A percentile compares a stretch with the other conserved stretches of the same genome.
Evolutionary conservation across 78 protist species (phyloP).

Genomic region (Pigoraptor vietnamica): DNA sequence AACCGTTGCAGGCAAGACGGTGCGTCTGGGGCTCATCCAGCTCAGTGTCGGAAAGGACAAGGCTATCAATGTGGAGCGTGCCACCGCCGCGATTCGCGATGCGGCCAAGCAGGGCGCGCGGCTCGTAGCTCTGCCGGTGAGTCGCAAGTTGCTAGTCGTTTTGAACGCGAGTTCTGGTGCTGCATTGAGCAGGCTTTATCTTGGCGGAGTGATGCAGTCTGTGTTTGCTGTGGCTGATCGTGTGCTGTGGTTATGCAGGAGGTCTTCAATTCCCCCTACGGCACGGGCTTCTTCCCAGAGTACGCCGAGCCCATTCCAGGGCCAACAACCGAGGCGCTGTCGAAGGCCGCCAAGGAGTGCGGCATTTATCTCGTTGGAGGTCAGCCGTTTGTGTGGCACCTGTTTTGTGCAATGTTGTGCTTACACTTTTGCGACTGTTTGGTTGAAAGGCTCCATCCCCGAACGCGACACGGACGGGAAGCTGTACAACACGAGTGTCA

Average conservation of each 20-base stretch:
- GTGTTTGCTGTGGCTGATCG: background rate
- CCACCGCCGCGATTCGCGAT: conserved; percentile 47
- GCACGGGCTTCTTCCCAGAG: conserved; percentile 56
- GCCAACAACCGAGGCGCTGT: conserved; percentile 23
- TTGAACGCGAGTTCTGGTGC: background rate
- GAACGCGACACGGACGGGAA: conserved; percentile 56
- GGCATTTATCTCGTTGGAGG: background rate
- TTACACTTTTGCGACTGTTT: conserved; percentile 16
- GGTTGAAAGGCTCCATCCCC: conserved; percentile 88
- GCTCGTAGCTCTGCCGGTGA: conserved; percentile 79
- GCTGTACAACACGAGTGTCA: conserved; percentile 76
- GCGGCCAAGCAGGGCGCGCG: conserved; percentile 81
- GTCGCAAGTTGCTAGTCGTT: background rate
- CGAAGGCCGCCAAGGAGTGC: conserved; percentile 30
- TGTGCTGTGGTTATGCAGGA: conserved; percentile 37
- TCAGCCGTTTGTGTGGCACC: background rate
- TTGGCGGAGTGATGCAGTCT: background rate
- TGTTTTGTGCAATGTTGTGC: background rate
- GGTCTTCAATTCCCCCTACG: conserved; percentile 87
- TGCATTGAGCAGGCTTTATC: background rate
- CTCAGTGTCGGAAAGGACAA: conserved; percentile 60
- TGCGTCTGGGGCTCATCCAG: conserved; percentile 69
- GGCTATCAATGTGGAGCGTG: conserved; percentile 60
- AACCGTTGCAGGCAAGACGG: background rate
- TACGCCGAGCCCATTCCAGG: conserved; percentile 78